Conservation (phyloP, 768 basidiomycete species). For the Amylocystis lapponica region DNA sequence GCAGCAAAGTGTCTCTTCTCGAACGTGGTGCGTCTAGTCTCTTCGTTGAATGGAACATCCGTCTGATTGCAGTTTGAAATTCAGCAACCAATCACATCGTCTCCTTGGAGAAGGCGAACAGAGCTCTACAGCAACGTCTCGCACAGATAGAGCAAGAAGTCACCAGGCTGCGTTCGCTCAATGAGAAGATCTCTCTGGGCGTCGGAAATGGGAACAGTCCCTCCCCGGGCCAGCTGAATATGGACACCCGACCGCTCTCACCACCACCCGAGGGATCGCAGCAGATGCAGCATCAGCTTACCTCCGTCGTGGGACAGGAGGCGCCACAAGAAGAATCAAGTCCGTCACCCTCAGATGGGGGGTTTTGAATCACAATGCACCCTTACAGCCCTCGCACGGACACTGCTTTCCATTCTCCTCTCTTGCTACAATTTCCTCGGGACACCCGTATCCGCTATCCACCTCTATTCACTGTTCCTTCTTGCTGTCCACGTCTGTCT, state of each 20-base stretch:
- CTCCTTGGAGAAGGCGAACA: constrained; percentile 64
- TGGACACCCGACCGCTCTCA: constrained; percentile 50
- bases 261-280: constrained; percentile 55
- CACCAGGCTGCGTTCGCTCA: constrained; percentile 61
- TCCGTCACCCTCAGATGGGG: constrained; percentile 28
- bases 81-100: constrained; percentile 78
- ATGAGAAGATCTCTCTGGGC: constrained; percentile 78
- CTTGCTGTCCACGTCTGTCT: constrained; percentile 20
- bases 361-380: constrained; percentile 20
- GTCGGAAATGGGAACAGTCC: constrained; percentile 49
- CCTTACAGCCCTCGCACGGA: constrained; percentile 10
- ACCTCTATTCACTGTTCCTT: constrained; percentile 22
- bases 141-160: constrained; percentile 64
- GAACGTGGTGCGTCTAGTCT: constrained; percentile 63
- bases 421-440: constrained; percentile 9
- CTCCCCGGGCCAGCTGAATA: constrained; percentile 42
- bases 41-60: constrained; percentile 1
- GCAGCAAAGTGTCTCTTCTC: constrained; percentile 83
- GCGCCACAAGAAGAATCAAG: constrained; percentile 60
- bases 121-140: constrained; percentile 66
- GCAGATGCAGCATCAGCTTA: constrained; percentile 32
- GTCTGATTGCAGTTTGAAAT: constrained; percentile 7
- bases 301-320: constrained; percentile 54
- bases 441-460: constrained; percentile 11
- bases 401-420: constrained; percentile 12